Percentiles rank a stretch among this genome's conserved stretches.
phyloP scores from a whole-genome alignment of 345 rosid genomes.

The Eucalyptus erythrocorys region DNA sequence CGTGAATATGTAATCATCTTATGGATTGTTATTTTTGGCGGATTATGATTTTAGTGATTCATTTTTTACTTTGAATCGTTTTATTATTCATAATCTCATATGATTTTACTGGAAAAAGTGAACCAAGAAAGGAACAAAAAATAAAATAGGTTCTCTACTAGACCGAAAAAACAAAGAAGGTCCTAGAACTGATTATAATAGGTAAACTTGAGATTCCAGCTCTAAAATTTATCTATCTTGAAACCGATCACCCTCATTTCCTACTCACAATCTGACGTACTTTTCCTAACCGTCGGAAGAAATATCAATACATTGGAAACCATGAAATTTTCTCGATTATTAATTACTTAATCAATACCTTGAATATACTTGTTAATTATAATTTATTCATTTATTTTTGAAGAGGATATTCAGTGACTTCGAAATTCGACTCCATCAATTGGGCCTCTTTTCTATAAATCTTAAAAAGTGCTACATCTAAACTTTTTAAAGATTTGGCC shows the following conservation, averaged over 20 bases:
- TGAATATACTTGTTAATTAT: too few relatives aligned
- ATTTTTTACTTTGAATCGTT: too few relatives aligned
- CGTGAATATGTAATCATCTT: too few relatives aligned
- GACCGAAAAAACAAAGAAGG: accelerated
- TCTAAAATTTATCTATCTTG: accelerated
- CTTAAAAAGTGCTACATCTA: neutral
- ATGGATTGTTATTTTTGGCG: too few relatives aligned
- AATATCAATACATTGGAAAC: neutral
- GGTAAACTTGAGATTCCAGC: accelerated
- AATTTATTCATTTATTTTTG: neutral
- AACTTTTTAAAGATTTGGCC: neutral
- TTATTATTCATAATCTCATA: accelerated
- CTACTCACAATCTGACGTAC: accelerated
- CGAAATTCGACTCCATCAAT: neutral
- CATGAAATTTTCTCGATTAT: neutral
- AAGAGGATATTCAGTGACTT: neutral
- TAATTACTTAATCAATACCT: neutral
- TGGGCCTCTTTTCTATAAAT: neutral
- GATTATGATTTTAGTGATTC: too few relatives aligned
- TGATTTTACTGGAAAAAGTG: too few relatives aligned
- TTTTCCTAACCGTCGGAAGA: neutral
- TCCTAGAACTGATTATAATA: too few relatives aligned
- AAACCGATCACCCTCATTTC: accelerated
- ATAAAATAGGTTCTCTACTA: accelerated
- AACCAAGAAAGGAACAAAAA: too few relatives aligned